Base-by-base conservation (phyloP, 371 early-diverging fungal species). In the Lichtheimia ornata region DNA sequence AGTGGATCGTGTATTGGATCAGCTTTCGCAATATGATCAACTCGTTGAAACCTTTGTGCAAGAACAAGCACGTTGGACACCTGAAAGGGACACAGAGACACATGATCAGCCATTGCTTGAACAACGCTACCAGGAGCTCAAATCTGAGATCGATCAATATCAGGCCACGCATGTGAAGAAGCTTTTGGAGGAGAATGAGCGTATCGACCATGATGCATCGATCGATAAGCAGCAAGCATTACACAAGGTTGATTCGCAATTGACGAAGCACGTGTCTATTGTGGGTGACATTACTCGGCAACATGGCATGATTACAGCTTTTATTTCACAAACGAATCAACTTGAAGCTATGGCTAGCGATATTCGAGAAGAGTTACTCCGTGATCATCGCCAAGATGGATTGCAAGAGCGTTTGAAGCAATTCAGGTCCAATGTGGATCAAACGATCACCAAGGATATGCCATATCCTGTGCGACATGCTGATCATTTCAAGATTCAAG, bases 1-100 rank as follows among this genome's bases (percentile, higher is more conserved):
- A 15, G 66, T 76, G 0, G 65, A 54, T 25, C 28, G 64, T 5
- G 69, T 68, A 14, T 30, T 79, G 22, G 25, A 30, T n/a, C 63
- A 66, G 24, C 22, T 73, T 1, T 35, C 59, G 24, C 50, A 58
- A 2, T 45, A 57, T 24, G 72, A 74, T 47, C 14, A 42, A 3
- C n/a, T 27, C 2, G 59, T 75, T 15, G 73, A 72, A 15, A 17
- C n/a, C 0, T 81, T 81, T 59, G 57, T 81, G 11, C 71, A 72
- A 44, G 62, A 65, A 5, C 64, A 72, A n/a, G 81, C 76, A 6
- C 65, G 74, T 45, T 81, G 81, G 81, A 62, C 64, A 25, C 61
- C 67, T 3, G 62, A 56, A 20, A 22, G 40, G 0, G 49, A 56
- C 22, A 53, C 54, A 13, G 20, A 62, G 12, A 62, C 69, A 14